Conservation (phyloP, 164 flowering plant species). For the Platanus orientalis region DNA sequence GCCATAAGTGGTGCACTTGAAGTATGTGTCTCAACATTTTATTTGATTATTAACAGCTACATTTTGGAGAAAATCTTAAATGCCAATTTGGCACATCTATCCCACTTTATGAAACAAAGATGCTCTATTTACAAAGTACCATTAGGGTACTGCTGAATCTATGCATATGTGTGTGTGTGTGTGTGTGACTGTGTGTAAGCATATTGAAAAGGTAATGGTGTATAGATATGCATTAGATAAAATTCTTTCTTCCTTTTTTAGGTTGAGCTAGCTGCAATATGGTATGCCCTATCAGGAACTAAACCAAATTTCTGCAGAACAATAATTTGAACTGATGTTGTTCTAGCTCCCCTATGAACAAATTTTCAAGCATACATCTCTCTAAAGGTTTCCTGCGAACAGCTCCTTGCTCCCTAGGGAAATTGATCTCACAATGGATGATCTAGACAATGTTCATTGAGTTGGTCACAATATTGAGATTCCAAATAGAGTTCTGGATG, state of each 20-base stretch:
- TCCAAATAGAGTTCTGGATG: too few species aligned
- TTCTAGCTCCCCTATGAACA: background rate
- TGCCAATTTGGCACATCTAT: background rate
- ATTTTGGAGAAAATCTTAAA: background rate
- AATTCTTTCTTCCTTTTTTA: too few species aligned
- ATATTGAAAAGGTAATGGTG: too few species aligned
- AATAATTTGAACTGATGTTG: too few species aligned
- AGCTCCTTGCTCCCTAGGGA: background rate
- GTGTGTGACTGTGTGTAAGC: too few species aligned
- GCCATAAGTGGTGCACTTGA: constrained; percentile 47
- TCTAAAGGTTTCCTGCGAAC: background rate
- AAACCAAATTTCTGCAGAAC: background rate
- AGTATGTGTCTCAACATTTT: constrained; percentile 36
- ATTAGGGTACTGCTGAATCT: too few species aligned
- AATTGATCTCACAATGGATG: background rate
- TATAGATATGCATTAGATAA: too few species aligned
- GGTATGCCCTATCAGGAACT: background rate
- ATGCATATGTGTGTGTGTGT: too few species aligned
- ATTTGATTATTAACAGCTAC: background rate
- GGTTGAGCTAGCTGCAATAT: background rate
- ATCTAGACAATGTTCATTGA: background rate
- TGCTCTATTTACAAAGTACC: background rate
- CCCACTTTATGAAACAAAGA: background rate
- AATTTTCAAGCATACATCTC: too few species aligned
- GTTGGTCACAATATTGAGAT: too few species aligned